A percentile compares a stretch with the other conserved stretches of the same genome.
These are phyloP conservation scores for Plasmodium chabaudi DNA, from an alignment of 169 alveolate genomes.

Conservation along the genomic window DNA sequence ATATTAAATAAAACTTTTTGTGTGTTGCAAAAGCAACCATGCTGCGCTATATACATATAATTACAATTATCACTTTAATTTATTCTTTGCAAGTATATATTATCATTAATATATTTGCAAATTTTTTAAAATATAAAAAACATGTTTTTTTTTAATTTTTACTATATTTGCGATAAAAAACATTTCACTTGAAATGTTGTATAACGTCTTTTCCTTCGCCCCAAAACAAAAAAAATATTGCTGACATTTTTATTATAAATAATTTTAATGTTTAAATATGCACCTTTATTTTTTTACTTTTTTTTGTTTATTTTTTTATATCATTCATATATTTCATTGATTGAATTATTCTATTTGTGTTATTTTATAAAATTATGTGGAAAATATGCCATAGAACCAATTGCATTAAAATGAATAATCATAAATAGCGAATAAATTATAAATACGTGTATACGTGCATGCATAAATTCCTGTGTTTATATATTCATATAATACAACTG, in stretches of 20 bases:
- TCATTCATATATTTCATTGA: neutral
- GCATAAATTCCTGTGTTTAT: conserved; percentile 14
- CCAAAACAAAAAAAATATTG: neutral
- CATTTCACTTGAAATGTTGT: no score
- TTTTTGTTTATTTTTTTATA: neutral
- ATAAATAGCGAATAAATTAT: neutral
- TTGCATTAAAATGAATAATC: neutral
- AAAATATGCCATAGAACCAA: neutral
- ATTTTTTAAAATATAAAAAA: no score
- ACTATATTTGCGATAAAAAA: no score
- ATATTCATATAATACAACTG: neutral
- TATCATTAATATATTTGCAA: no score
- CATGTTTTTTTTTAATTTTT: no score
- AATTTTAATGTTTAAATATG: neutral
- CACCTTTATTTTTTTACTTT: neutral
- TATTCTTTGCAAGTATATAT: no score
- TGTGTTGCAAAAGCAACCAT: no score
- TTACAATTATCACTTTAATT: no score
- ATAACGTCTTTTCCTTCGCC: no score
- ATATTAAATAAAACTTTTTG: no score
- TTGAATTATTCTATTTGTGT: neutral
- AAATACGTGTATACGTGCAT: neutral
- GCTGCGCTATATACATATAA: no score
- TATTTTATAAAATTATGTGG: neutral
- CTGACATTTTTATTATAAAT: neutral